Conservation (phyloP, 1,284 basidiomycete genomes). For the Tylopilus sp. region DNA sequence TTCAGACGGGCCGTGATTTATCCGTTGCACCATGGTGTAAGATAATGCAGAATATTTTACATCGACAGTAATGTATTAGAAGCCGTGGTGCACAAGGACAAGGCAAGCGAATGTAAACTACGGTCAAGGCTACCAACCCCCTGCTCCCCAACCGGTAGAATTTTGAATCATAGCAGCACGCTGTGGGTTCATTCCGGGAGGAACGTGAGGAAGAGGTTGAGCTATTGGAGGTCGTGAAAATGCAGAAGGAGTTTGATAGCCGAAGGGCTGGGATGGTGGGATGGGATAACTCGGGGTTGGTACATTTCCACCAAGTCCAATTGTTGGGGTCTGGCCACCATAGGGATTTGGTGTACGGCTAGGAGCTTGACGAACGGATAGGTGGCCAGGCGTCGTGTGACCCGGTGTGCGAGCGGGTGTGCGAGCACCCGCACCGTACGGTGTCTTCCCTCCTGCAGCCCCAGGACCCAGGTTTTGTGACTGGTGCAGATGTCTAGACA, state of each 20-base stretch:
- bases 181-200: slow-evolving; percentile 59
- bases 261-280: slow-evolving; percentile 45
- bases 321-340: slow-evolving; percentile 47
- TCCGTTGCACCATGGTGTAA: slow-evolving; percentile 20
- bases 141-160: slow-evolving; percentile 35
- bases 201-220: slow-evolving; percentile 40
- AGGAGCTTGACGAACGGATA: slow-evolving; percentile 61
- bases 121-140: slow-evolving; percentile 32
- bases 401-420: slow-evolving; percentile 74
- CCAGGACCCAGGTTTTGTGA: slow-evolving; percentile 64
- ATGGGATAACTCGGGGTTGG: slow-evolving; percentile 29
- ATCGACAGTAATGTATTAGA: slow-evolving; percentile 24
- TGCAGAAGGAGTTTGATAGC: slow-evolving; percentile 58
- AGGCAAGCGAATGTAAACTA: slow-evolving; percentile 12
- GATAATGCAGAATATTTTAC: slow-evolving; percentile 28
- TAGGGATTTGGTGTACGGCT: slow-evolving; percentile 77
- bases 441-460: slow-evolving; percentile 70
- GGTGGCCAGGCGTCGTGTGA: slow-evolving; percentile 69
- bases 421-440: slow-evolving; percentile 69
- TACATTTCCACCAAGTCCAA: slow-evolving; percentile 30
- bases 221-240: slow-evolving; percentile 43
- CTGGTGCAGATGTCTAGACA: slow-evolving; percentile 68
- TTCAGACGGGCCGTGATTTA: background rate
- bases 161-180: slow-evolving; percentile 60
- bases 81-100: slow-evolving; percentile 9